Conservation (phyloP, 1,284 basidiomycete genomes). For the Leccinum colubrinum region DNA sequence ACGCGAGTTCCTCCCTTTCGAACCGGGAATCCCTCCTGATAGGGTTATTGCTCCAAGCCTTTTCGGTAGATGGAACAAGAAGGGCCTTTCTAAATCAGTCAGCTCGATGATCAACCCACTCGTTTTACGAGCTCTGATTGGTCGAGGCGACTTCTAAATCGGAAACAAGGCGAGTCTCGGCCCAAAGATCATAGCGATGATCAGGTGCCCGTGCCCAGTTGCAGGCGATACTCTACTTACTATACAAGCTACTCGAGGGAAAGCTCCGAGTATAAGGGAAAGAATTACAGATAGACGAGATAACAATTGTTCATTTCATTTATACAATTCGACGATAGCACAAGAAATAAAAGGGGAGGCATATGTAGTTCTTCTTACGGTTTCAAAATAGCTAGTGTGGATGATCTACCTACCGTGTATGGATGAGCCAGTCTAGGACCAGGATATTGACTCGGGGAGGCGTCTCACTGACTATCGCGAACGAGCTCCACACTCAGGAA, state of each 20-base stretch:
- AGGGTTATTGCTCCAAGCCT: too few species aligned
- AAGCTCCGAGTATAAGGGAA: background rate
- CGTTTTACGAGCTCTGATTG: background rate
- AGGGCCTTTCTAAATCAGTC: too few species aligned
- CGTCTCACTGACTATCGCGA: background rate
- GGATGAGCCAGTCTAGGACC: background rate
- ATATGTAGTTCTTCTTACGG: background rate
- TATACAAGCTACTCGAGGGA: background rate
- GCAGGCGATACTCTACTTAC: background rate
- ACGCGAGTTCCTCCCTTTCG: too few species aligned
- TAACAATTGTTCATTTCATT: background rate
- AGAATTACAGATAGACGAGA: background rate
- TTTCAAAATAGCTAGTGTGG: background rate
- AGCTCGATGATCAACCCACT: too few species aligned
- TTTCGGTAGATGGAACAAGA: too few species aligned
- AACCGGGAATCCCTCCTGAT: too few species aligned
- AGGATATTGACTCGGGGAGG: background rate
- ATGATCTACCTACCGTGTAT: background rate
- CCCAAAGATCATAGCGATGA: background rate
- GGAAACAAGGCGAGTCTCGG: background rate
- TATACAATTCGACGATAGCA: background rate
- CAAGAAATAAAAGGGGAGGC: background rate
- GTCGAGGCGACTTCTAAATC: background rate
- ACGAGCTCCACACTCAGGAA: background rate
- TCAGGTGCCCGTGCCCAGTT: background rate